These are phyloP conservation scores for Aureobasidium pullulans DNA, from an alignment of 2,329 filamentous ascomycete species.

Conservation along the genomic window DNA sequence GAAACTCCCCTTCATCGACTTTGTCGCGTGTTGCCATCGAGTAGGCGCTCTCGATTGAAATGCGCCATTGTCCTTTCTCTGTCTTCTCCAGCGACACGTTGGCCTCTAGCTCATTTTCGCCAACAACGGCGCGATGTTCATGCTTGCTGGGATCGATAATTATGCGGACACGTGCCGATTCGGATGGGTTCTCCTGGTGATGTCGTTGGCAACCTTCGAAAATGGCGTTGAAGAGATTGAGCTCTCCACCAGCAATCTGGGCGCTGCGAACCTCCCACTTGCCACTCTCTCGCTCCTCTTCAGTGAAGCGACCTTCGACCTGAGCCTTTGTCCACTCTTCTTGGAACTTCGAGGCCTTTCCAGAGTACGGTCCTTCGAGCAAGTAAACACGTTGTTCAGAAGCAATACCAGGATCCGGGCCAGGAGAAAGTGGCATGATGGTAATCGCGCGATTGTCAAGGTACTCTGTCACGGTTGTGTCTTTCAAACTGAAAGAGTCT, in stretches of 20 bases:
- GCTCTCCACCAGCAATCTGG: constrained; percentile 49
- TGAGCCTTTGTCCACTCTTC: constrained; percentile 84
- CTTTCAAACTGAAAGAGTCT: constrained; percentile 11
- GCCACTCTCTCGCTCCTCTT: constrained; percentile 71
- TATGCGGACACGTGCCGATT: constrained; percentile 62
- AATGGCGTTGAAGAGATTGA: constrained; percentile 56
- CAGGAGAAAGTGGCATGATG: constrained; percentile 2
- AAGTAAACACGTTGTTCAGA: constrained; percentile 43
- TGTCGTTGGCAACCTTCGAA: constrained; percentile 63
- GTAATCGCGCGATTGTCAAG: constrained; percentile 14
- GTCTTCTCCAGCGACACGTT: constrained; percentile 54
- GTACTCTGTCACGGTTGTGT: constrained; percentile 14
- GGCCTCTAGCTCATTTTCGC: constrained; percentile 58
- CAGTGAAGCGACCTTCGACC: constrained; percentile 76
- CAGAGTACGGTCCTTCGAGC: constrained; percentile 68
- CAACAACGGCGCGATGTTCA: constrained; percentile 27
- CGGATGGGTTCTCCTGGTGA: constrained; percentile 55
- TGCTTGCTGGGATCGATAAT: constrained; percentile 54
- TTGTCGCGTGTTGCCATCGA: constrained; percentile 68
- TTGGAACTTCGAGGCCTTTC: constrained; percentile 65
- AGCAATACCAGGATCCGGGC: constrained; percentile 1
- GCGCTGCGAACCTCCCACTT: constrained; percentile 73
- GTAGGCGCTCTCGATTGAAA: constrained; percentile 58
- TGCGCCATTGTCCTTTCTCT: constrained; percentile 48
- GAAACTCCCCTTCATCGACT: constrained; percentile 62